phyloP scores from a whole-genome alignment of 1,139 yeast genomes.

The Protomyces macrosporus region DNA sequence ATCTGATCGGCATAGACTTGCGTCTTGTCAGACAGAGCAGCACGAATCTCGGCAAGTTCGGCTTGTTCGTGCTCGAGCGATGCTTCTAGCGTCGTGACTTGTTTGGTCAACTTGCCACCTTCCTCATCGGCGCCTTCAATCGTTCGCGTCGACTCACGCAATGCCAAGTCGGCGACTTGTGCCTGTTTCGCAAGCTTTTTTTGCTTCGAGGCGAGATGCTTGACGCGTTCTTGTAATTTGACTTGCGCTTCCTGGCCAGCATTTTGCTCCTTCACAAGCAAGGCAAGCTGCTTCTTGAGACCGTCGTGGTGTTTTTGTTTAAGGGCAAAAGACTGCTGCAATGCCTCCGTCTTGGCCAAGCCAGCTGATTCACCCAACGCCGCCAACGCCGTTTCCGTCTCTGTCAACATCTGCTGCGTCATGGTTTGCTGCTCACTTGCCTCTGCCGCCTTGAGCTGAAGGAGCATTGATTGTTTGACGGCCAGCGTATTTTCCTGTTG shows the following conservation, averaged over 20 bases:
- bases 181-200: conserved; percentile 56
- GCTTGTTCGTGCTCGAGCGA: conserved; percentile 52
- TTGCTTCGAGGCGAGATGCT: conserved; percentile 54
- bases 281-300: conserved; percentile 17
- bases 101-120: conserved; percentile 38
- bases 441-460: conserved; percentile 50
- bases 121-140: conserved; percentile 47
- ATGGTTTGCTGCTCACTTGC: conserved; percentile 34
- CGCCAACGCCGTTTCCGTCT: conserved; percentile 45
- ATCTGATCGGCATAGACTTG: conserved; percentile 59
- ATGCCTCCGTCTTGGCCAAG: conserved; percentile 42
- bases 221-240: conserved; percentile 67
- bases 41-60: conserved; percentile 57
- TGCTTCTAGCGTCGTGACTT: conserved; percentile 44
- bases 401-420: conserved; percentile 39
- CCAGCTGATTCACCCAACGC: conserved; percentile 46
- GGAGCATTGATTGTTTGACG: conserved; percentile 51
- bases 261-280: conserved; percentile 32
- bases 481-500: conserved; percentile 59
- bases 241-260: conserved; percentile 48
- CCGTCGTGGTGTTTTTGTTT: conserved; percentile 33
- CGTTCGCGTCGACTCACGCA: conserved; percentile 47
- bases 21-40: conserved; percentile 67
- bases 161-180: conserved; percentile 40
- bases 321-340: conserved; percentile 42